Percentiles rank a stretch among this genome's conserved stretches.
phyloP scores from a whole-genome alignment of 306 rosid species.

The Datisca glomerata region DNA sequence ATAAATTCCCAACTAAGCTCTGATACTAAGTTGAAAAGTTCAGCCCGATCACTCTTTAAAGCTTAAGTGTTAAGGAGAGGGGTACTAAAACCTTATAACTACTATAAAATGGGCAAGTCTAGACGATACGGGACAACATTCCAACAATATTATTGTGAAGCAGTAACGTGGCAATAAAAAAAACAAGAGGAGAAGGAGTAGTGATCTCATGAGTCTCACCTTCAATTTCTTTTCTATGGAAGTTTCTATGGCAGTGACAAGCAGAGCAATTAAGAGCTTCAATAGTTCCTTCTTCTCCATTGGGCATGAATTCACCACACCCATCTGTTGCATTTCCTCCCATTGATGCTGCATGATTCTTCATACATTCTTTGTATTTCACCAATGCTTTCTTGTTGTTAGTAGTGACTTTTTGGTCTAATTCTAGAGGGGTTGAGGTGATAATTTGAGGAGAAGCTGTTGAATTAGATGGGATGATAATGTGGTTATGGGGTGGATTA shows the following conservation, averaged over 20 bases:
- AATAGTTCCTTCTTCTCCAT: neutral
- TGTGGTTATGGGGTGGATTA: too few relatives aligned
- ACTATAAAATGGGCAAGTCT: too few relatives aligned
- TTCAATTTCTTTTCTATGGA: neutral
- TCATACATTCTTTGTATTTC: neutral
- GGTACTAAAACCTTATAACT: too few relatives aligned
- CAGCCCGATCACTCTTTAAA: too few relatives aligned
- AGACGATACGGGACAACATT: too few relatives aligned
- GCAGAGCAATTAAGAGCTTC: neutral
- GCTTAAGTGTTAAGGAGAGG: too few relatives aligned
- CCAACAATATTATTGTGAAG: too few relatives aligned
- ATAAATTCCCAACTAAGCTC: too few relatives aligned
- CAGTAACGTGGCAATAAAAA: too few relatives aligned
- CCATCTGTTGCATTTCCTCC: constrained; percentile 2
- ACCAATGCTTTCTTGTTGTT: neutral
- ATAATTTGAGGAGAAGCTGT: neutral
- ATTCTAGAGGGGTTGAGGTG: neutral
- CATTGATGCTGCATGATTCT: neutral
- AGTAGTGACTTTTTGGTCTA: neutral
- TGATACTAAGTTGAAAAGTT: too few relatives aligned
- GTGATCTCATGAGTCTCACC: neutral
- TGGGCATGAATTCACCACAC: neutral
- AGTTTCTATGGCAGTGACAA: neutral
- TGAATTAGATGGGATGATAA: neutral
- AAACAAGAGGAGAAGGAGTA: too few relatives aligned